Evolutionary conservation across 352 stramenopile species (phyloP), one percentile per base, ranked within the genome.

Genomic region (Phytophthora europaea): DNA sequence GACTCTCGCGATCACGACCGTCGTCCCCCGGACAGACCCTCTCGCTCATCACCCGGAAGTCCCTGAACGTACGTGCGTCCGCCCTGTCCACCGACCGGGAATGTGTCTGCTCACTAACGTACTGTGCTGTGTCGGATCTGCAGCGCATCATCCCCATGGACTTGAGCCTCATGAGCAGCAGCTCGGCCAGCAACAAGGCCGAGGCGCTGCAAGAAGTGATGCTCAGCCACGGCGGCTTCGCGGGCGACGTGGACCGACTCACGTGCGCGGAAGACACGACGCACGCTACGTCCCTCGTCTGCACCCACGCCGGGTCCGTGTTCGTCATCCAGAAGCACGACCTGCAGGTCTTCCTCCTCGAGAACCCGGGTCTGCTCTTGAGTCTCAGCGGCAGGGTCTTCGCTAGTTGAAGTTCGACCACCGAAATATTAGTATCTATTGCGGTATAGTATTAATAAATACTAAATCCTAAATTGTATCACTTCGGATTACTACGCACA

Each of bases 331-430:
- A 77, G 43, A 93, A 93, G 67, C 76, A 88, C 70, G 87, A 94
- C 57, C 81, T 94, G 26, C 81, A 88, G 61, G 76, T 69, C 45
- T 94, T 94, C 61, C 68, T 94, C 20, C 75, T 90, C 15, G 87
- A 93, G 69, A 93, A 94, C 54, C 87, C 87, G 10, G 87, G 87
- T 7, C 84, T 94, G 50, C 85, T 94, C 66, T 80, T 94, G 79
- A 88, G 82, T 43, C 84, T 94, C 43, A 92, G 84, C 48, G 84
- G 80, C 50, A 82, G 81, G 55, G 69, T 88, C 57, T 92, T 76
- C 57, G 83, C 85, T 18, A 47, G 53, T 75, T 75, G 40, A 70
- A 67, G 48, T 68, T 63, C 66, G 66, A 68, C 33, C 66, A 73
- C 58, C 66, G 58, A 73, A 73, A 73, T 51, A 43, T 18, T 23